phyloP scores from a whole-genome alignment of 1,284 basidiomycete species.

The Apiotrichum sp. region DNA sequence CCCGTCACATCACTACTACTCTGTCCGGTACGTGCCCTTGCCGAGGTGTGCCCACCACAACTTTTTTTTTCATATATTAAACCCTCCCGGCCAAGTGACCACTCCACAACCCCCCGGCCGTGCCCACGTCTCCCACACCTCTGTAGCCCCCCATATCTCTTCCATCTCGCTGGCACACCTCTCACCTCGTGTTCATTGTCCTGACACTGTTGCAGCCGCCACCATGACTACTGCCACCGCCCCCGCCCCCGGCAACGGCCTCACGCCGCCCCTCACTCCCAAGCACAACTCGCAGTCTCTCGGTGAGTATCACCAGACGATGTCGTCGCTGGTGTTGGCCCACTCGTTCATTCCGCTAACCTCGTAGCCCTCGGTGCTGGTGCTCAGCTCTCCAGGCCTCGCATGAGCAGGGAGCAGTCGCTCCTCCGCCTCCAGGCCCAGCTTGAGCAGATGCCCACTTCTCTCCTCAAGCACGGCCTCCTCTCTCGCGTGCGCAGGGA shows the following conservation, averaged over 20 bases:
- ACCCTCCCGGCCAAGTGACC: not conserved
- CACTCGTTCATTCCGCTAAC: not conserved
- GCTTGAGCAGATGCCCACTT: conserved; percentile 33
- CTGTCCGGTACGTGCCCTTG: not conserved
- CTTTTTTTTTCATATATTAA: not conserved
- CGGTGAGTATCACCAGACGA: conserved; percentile 2
- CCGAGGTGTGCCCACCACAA: not conserved
- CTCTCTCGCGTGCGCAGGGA: conserved; percentile 34
- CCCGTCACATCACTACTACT: not conserved
- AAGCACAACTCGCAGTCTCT: conserved; percentile 15
- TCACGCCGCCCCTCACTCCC: conserved; percentile 17
- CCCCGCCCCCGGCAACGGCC: conserved; percentile 3
- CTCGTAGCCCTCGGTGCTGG: conserved; percentile 7
- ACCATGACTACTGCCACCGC: not conserved
- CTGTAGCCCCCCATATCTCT: not conserved
- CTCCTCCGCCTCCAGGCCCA: conserved; percentile 39
- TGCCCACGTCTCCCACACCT: not conserved
- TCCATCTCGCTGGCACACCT: not conserved
- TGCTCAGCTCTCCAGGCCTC: conserved; percentile 6
- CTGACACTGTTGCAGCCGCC: not conserved
- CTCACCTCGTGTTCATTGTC: not conserved
- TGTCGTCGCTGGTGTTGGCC: not conserved
- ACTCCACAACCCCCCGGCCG: not conserved
- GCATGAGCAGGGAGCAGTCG: conserved; percentile 25
- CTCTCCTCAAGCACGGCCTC: conserved; percentile 41